A percentile compares a stretch with the other conserved stretches of the same genome.
Evolutionary conservation across 495 filamentous ascomycete species (phyloP).

Genomic region (Penicillium manginii): DNA sequence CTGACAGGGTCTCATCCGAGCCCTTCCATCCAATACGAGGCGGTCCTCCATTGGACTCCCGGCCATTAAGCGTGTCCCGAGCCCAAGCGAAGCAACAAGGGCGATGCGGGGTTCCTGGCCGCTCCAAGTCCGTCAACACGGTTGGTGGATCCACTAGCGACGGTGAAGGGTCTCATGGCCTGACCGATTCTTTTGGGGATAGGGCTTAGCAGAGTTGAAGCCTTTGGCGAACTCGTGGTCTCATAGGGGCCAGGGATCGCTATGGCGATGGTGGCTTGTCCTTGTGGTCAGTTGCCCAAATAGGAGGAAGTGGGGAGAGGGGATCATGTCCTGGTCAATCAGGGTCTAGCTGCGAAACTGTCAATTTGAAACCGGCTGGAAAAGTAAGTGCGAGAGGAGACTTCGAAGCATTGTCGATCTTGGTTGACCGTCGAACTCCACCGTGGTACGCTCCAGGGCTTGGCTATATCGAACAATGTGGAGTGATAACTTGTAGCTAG

Average conservation of each 20-base stretch:
- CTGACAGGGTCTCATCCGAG: constrained; percentile 20
- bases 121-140: constrained; percentile 3
- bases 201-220: not conserved
- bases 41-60: constrained; percentile 4
- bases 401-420: not conserved
- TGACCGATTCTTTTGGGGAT: not conserved
- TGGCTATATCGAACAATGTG: too few species aligned
- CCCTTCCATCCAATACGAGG: constrained; percentile 30
- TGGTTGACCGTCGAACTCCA: not conserved
- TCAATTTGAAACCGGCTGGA: constrained; percentile 7
- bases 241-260: constrained; percentile 8
- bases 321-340: constrained; percentile 5
- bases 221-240: not conserved
- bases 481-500: too few species aligned
- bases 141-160: not conserved
- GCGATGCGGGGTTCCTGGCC: constrained; percentile 26
- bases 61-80: constrained; percentile 19
- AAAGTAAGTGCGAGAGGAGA: not conserved
- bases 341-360: constrained; percentile 3
- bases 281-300: not conserved
- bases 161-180: not conserved
- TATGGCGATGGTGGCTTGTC: constrained; percentile 10
- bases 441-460: not conserved
- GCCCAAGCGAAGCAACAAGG: constrained; percentile 6
- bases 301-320: not conserved